Base-by-base conservation (phyloP, 1,284 basidiomycete genomes). In the Lentinula novae-zelandiae region DNA sequence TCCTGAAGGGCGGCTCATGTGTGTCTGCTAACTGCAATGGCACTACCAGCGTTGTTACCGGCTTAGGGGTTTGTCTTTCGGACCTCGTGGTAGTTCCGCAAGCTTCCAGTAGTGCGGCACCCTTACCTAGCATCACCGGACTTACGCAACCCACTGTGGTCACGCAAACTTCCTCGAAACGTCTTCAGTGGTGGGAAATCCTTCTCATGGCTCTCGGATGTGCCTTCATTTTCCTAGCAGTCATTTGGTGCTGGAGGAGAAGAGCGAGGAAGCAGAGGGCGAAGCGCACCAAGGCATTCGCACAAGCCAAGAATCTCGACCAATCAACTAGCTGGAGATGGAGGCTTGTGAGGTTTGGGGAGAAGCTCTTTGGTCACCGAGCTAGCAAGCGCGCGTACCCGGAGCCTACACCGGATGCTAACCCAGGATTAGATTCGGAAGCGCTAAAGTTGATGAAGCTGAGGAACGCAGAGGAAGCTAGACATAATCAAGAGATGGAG, bases 171-270 rank as follows among this genome's bases (percentile, higher is more conserved):
- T 68, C 64, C 67, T 10, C 73, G 72, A 44, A 64, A 74, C 49
- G 54, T 15, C 74, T 92, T 10, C 74, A 77, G 62, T 91, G 90
- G 89, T 93, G 91, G 90, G 78, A 92, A 73, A 92, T 92, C 65
- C 77, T 92, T 46, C 80, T 93, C 62, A 92, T 92, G 87, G 78
- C 86, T 0, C 80, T 91, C 36, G 90, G 90, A 6, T 90, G 88
- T 69, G 84, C 86, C 10, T 87, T 90, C 73, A 86, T 93, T 71
- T 88, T 91, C 70, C 62, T 91, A 42, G 72, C 82, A 46, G 69
- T 90, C 64, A 67, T 92, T 60, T 79, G 84, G 74, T 79, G 79
- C 67, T 91, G 85, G 83, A 83, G 91, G 44, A 80, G 88, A 34
- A 83, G 82, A 46, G 84, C 84, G 48, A 82, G 85, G 70, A 86